Evolutionary conservation across 208 protist species (phyloP), one percentile per base, ranked within the genome.

Genomic region (Leishmania mexicana): DNA sequence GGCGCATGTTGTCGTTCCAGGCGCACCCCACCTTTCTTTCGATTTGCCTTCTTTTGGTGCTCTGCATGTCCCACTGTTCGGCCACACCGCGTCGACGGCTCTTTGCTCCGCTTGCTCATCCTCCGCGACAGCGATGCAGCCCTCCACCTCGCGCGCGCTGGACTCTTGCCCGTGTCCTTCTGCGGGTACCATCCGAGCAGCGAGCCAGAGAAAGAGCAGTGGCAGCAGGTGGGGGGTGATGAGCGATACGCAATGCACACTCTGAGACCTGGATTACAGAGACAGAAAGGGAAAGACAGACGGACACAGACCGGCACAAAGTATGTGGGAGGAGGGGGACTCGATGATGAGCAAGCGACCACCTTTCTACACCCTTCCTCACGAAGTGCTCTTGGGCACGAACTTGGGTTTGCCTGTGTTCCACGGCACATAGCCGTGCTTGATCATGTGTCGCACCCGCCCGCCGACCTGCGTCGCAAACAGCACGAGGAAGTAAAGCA

Each of bases 391-490:
- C 88, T 96, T 96, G 35, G 92, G 86, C 38, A 98, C 95, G 81
- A 91, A 98, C 84, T 94, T 96, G 31, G 91, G 92, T 85, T 98
- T 97, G 21, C 88, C 87, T 6, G 89, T 57, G 83, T 90, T 96
- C 93, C 94, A 97, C 53, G 95, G 95, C 19, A 98, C 95, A 76
- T 99, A 99, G 40, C 95, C 88, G 84, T 99, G 92, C 85, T 98
- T 98, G 38, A 99, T 95, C 99, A 99, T 99, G 89, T 99, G 98
- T 85, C 92, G 87, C 67, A 99, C 99, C 65, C 98, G 97, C 21
- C 87, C 90, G 71, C 97, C 98, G 94, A 99, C 98, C 60, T 99
- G 99, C 24, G 98, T 83, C 19, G 80, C 76, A 62, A 98, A 98
- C 24, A 99, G 89, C 8, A 99, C 62, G 49, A 99, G 84, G 84